phyloP scores from a whole-genome alignment of 805 yeast species.

The Pichia nanzhaoensis region DNA sequence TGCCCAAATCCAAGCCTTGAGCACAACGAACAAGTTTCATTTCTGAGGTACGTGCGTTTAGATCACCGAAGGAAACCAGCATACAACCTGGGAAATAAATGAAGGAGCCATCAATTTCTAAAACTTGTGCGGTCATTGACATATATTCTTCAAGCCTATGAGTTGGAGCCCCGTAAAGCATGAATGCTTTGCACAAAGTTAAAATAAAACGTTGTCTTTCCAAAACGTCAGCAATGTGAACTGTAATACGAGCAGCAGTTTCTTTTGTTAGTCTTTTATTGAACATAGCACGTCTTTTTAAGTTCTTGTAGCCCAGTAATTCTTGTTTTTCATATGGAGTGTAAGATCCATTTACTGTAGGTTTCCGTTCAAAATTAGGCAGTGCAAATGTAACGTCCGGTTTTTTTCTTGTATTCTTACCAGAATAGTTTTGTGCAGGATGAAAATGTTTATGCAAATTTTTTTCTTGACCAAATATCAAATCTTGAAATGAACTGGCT shows the following conservation, averaged over 20 bases:
- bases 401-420: neutral
- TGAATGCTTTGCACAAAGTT: constrained; percentile 79
- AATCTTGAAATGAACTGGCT: constrained; percentile 5
- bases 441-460: neutral
- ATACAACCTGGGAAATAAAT: constrained; percentile 92
- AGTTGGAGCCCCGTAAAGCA: constrained; percentile 95
- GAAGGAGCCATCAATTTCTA: constrained; percentile 91
- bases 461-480: neutral
- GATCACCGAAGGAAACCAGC: constrained; percentile 91
- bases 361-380: constrained; percentile 12
- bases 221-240: constrained; percentile 82
- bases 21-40: constrained; percentile 81
- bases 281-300: constrained; percentile 21
- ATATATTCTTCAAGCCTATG: constrained; percentile 91
- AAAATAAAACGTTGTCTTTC: constrained; percentile 84
- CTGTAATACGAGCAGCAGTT: constrained; percentile 70
- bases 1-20: constrained; percentile 82
- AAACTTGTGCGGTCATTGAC: constrained; percentile 84
- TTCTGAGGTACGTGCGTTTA: constrained; percentile 90
- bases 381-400: constrained; percentile 6
- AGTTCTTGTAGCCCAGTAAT: constrained; percentile 6
- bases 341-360: neutral
- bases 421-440: neutral
- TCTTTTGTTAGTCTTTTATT: constrained; percentile 32
- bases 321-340: constrained; percentile 9